Conservation (phyloP, 129 eudicot genomes). For the Artemisia argyi region DNA sequence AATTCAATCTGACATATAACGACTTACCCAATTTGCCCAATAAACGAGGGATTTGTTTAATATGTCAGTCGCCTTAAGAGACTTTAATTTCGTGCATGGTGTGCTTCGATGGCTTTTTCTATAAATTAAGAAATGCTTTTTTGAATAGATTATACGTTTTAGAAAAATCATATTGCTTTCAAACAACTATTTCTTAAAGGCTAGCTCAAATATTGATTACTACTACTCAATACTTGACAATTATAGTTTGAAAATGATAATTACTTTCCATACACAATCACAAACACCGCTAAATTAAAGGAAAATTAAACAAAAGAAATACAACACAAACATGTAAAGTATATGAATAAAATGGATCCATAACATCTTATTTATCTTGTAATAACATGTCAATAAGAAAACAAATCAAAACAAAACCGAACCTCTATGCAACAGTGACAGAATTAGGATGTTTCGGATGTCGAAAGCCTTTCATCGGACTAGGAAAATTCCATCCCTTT, state of each 20-base stretch:
- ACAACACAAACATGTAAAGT: constrained; percentile 7
- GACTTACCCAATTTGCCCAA: constrained; percentile 12
- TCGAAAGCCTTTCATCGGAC: constrained; percentile 72
- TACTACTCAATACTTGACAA: neutral
- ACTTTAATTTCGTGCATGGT: constrained; percentile 1
- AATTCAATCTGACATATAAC: constrained; percentile 23
- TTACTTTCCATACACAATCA: neutral
- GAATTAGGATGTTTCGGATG: constrained; percentile 49
- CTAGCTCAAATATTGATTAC: neutral
- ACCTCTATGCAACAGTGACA: constrained; percentile 50
- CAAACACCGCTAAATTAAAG: too few relatives aligned
- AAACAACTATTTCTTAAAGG: too few relatives aligned
- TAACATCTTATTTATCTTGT: constrained; percentile 5
- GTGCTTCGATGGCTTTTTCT: constrained; percentile 4
- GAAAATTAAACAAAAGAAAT: neutral
- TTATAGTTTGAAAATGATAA: neutral
- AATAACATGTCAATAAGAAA: constrained; percentile 12
- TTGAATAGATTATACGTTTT: too few relatives aligned
- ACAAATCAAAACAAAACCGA: neutral
- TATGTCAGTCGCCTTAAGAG: constrained; percentile 23
- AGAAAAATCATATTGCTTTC: too few relatives aligned
- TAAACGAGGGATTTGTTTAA: constrained; percentile 11
- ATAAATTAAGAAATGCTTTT: too few relatives aligned
- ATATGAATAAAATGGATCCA: neutral
- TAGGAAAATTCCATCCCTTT: constrained; percentile 72